Base-by-base conservation (phyloP, 768 basidiomycete genomes). In the Coprinopsis marcescibilis region DNA sequence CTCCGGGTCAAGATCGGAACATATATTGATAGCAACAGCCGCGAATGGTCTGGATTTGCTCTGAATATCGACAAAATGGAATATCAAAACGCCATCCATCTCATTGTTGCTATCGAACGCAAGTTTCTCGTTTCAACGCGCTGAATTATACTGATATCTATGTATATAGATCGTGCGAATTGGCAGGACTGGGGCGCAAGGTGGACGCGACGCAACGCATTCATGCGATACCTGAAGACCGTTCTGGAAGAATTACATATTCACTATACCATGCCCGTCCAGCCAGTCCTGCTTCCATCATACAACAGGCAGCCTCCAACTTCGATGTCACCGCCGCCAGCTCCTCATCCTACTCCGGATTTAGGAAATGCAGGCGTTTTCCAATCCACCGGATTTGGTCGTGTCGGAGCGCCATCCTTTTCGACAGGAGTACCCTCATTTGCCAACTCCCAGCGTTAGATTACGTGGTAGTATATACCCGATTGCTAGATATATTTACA, bases 111-210 rank as follows among this genome's bases (percentile, higher is more conserved):
- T 25, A 73, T 89, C 60, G 86, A 89, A 63, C 87, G 85, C 78
- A 62, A 62, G 81, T 72, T 37, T 29, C 40, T 27, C 13, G 4
- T 17, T 24, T 24, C 27, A 21, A 19, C 51, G 48, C 17, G n/a
- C 53, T 48, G 20, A 33, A 12, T 47, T 20, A 26, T 17, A 27
- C 41, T 43, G n/a, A 43, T n/a, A n/a, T n/a, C 26, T 39, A 14
- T 41, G 2, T 29, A 15, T 29, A 40, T 50, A 85, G 83, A 89
- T 63, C 80, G 83, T 43, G 74, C 81, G 29, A 88, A 87, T 57
- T 90, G 87, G 88, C 88, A 89, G 58, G 85, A 89, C 58, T 90
- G 87, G 87, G 86, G 84, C 39, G 88, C 78, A 15, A 71, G 86
- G 48, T 88, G 84, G 86, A 69, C 67, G 6, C 80, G 86, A 37